These are phyloP conservation scores for Mesostigma viride DNA, from an alignment of 139 green algal genomes.

Conservation along the genomic window DNA sequence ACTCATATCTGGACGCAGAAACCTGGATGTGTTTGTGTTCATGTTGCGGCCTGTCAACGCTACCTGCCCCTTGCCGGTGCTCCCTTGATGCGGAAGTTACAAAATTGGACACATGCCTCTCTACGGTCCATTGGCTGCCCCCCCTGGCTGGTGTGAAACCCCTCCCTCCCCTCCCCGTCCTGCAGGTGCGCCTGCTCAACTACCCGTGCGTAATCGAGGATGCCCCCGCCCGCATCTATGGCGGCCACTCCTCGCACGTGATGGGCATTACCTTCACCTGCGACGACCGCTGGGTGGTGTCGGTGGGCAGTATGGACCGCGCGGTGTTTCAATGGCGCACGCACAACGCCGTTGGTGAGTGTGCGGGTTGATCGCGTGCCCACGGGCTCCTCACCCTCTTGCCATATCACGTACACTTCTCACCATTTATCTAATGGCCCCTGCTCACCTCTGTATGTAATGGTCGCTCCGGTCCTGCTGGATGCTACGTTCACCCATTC, in stretches of 20 bases:
- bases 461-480: too few species aligned
- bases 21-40: background rate
- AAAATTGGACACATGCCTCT: too few species aligned
- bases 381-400: too few species aligned
- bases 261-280: background rate
- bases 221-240: background rate
- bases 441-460: too few species aligned
- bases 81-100: too few species aligned
- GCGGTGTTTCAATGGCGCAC: constrained; percentile 15
- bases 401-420: too few species aligned
- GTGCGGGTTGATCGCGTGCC: too few species aligned
- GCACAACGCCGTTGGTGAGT: too few species aligned
- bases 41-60: background rate
- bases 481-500: too few species aligned
- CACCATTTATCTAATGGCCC: too few species aligned
- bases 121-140: background rate
- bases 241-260: background rate
- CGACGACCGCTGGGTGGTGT: background rate
- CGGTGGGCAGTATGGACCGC: constrained; percentile 12
- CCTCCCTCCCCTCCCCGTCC: constrained; percentile 5
- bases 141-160: background rate
- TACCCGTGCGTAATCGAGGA: constrained; percentile 43
- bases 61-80: too few species aligned
- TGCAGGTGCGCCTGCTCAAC: constrained; percentile 56
- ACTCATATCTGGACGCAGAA: background rate